phyloP scores from a whole-genome alignment of 805 yeast genomes.

The Kodamaea kaohsiungensis region DNA sequence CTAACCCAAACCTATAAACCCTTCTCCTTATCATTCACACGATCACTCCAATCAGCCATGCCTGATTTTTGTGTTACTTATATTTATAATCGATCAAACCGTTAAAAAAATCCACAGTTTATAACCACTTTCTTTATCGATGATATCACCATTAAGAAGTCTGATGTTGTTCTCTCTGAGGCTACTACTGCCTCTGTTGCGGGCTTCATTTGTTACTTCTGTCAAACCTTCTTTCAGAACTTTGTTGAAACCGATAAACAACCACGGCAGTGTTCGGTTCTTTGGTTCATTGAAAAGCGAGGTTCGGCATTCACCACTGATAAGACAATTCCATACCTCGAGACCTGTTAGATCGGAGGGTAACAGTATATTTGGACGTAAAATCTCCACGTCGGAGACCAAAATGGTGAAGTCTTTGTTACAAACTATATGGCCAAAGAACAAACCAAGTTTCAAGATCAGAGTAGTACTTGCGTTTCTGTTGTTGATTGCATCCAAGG shows the following conservation, averaged over 20 bases:
- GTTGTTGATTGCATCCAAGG: constrained; percentile 74
- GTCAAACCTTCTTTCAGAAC: not conserved
- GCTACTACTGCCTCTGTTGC: not conserved
- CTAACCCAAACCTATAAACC: no score
- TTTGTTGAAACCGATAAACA: not conserved
- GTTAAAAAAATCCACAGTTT: constrained; percentile 1
- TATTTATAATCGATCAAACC: not conserved
- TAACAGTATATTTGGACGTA: constrained; percentile 2
- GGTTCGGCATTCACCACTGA: not conserved
- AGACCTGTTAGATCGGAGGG: not conserved
- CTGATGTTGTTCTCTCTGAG: not conserved
- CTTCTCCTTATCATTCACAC: not conserved
- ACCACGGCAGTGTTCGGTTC: not conserved
- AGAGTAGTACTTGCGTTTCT: constrained; percentile 77
- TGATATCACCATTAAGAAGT: not conserved
- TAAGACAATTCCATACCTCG: not conserved
- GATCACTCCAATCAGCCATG: not conserved
- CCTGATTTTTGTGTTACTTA: not conserved
- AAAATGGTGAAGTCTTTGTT: constrained; percentile 64
- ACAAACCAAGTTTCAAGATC: constrained; percentile 61
- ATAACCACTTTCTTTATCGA: not conserved
- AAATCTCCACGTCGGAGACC: constrained; percentile 27
- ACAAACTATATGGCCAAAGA: constrained; percentile 80
- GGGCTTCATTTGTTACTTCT: not conserved
- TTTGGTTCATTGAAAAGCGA: not conserved